Evolutionary conservation across 495 filamentous ascomycete genomes (phyloP).

Genomic region (Tuber magnatum): DNA sequence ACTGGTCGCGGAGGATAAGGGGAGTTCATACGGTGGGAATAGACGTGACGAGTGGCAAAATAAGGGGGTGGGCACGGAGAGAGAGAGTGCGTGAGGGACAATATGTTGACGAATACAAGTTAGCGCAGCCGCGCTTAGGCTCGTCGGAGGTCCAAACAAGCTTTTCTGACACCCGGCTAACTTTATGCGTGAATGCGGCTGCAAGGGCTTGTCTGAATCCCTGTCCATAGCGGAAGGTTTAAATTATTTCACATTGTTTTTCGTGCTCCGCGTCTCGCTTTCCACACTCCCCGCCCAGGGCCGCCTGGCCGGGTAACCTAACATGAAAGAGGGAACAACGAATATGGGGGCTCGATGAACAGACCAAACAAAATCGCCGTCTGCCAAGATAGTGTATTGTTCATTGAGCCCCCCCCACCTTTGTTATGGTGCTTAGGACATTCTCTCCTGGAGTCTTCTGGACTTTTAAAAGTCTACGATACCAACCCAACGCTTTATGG

Average conservation of each 20-base stretch:
- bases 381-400: no score
- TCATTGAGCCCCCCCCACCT: no score
- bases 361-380: no score
- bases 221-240: background rate
- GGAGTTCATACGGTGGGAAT: conserved; percentile 7
- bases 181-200: no score
- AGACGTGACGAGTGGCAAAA: no score
- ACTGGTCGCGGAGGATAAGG: conserved; percentile 7
- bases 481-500: no score
- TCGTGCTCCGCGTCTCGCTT: no score
- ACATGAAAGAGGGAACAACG: no score
- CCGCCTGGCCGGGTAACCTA: background rate
- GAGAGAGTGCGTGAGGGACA: no score
- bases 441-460: background rate
- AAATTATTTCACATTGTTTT: no score
- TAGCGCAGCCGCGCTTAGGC: background rate
- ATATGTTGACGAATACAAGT: conserved; percentile 6
- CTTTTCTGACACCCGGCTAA: background rate
- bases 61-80: background rate
- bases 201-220: no score
- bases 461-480: conserved; percentile 9
- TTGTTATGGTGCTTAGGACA: background rate
- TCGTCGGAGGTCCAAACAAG: background rate
- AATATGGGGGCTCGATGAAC: no score
- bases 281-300: background rate